Evolutionary conservation across 306 rosid genomes (phyloP).

Genomic region (Dryas octopetala): DNA sequence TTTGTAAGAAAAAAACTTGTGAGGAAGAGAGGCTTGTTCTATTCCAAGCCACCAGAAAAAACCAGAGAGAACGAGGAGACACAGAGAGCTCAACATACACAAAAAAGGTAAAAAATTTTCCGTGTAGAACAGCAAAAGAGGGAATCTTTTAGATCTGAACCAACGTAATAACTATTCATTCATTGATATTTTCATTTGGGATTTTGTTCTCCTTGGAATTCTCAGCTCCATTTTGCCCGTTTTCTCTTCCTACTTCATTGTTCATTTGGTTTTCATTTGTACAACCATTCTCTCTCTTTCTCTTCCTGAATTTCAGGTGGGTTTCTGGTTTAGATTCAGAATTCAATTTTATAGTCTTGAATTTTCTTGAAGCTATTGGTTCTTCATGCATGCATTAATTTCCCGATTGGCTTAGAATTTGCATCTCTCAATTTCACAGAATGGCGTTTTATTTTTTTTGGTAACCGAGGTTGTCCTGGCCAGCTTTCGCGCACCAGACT

Average conservation of each 20-base stretch:
- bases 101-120: not conserved
- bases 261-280: not conserved
- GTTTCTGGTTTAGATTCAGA: slow-evolving; percentile 29
- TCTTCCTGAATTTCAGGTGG: not conserved
- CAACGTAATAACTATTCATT: not conserved
- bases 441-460: not conserved
- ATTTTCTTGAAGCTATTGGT: not conserved
- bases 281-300: not conserved
- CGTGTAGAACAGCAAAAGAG: not conserved
- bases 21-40: not conserved
- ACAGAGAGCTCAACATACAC: slow-evolving; percentile 2
- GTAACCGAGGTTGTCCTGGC: too few relatives aligned
- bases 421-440: not conserved
- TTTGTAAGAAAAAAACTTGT: not conserved
- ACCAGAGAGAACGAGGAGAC: slow-evolving; percentile 11
- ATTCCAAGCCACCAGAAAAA: slow-evolving; percentile 3
- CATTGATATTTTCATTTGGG: not conserved
- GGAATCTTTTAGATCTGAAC: slow-evolving; percentile 15
- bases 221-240: slow-evolving; percentile 11
- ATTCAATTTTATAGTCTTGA: not conserved
- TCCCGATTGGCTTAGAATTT: not conserved
- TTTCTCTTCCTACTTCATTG: not conserved
- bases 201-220: slow-evolving; percentile 1
- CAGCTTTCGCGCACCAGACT: too few relatives aligned
- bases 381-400: not conserved